These are phyloP conservation scores for Globisporangium ultimum DNA, from an alignment of 352 stramenopile genomes.

Conservation along the genomic window DNA sequence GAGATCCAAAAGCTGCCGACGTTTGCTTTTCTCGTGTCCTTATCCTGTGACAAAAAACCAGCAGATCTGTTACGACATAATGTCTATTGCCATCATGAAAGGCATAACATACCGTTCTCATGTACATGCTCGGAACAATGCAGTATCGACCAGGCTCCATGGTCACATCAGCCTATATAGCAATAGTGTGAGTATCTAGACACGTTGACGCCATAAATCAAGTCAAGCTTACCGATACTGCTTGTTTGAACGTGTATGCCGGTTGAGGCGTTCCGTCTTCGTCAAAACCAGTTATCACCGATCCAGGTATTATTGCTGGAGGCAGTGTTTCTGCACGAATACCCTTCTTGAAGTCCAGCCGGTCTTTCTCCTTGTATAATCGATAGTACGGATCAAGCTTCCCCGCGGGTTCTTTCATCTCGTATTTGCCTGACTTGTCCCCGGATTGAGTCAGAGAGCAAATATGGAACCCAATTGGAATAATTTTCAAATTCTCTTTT, in stretches of 20 bases:
- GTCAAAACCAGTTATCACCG: constrained; percentile 56
- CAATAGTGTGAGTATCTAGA: neutral
- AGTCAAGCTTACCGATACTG: constrained; percentile 46
- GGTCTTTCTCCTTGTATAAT: constrained; percentile 63
- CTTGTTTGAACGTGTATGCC: constrained; percentile 83
- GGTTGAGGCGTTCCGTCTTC: constrained; percentile 69
- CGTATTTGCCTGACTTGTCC: constrained; percentile 36
- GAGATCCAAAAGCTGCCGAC: constrained; percentile 82
- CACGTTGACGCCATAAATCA: neutral
- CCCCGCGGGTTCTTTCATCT: constrained; percentile 59
- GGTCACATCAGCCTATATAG: constrained; percentile 46
- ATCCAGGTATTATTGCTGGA: constrained; percentile 74
- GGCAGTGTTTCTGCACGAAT: constrained; percentile 45
- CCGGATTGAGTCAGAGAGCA: constrained; percentile 43
- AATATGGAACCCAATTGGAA: constrained; percentile 80
- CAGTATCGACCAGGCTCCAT: constrained; percentile 79
- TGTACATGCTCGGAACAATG: constrained; percentile 86
- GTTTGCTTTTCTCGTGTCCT: constrained; percentile 71
- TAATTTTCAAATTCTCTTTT: constrained; percentile 64
- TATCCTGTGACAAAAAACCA: constrained; percentile 36
- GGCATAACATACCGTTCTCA: constrained; percentile 59
- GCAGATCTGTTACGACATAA: neutral
- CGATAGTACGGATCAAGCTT: constrained; percentile 70
- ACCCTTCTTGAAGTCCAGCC: constrained; percentile 54
- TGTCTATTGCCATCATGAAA: no score